Evolutionary conservation across 2,329 filamentous ascomycete genomes (phyloP).

Genomic region (Pestalotiopsis sp.): DNA sequence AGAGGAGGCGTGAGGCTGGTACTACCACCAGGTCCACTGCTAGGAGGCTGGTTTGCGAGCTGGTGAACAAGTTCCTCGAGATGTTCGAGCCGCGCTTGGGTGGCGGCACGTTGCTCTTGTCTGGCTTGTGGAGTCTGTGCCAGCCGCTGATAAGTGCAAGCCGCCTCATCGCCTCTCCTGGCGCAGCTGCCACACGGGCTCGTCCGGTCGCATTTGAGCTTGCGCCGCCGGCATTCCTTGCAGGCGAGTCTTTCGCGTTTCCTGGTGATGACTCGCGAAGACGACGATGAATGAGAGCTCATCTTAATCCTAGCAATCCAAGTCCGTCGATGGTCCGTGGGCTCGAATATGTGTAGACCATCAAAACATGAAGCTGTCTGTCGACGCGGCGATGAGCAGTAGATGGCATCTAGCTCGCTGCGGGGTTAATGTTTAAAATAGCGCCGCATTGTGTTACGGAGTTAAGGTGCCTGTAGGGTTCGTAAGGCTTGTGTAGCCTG

Average conservation of each 20-base stretch:
- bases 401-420: neutral
- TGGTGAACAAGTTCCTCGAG: slow-evolving; percentile 3
- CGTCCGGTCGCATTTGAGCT: slow-evolving; percentile 4
- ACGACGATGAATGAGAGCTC: neutral
- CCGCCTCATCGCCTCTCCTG: neutral
- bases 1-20: neutral
- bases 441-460: neutral
- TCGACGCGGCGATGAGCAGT: neutral
- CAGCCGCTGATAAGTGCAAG: slow-evolving; percentile 5
- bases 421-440: neutral
- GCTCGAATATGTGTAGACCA: neutral
- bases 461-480: too few species aligned
- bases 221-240: slow-evolving; percentile 8
- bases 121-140: neutral
- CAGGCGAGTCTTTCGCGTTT: slow-evolving; percentile 7
- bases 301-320: neutral
- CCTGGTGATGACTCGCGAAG: slow-evolving; percentile 3
- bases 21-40: neutral
- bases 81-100: slow-evolving; percentile 2
- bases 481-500: too few species aligned
- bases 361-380: neutral
- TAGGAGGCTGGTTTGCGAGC: neutral
- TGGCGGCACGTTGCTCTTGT: neutral
- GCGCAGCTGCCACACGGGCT: slow-evolving; percentile 2
- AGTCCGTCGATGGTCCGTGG: too few species aligned